Base-by-base conservation (phyloP, 805 yeast genomes). In the Brettanomyces anomalus region DNA sequence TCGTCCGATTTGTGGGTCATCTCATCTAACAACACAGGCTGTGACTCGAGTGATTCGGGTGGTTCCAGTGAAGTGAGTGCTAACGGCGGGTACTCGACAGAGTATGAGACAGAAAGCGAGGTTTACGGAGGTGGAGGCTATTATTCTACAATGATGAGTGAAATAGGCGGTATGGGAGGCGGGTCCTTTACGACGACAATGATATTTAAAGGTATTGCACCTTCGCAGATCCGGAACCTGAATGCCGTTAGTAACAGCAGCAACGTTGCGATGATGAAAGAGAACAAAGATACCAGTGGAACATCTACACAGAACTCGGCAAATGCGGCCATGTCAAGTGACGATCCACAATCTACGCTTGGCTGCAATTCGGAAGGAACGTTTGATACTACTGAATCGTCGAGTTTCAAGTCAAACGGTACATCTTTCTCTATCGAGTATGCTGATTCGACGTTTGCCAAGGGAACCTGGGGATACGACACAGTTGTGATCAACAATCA, bases 1-100 rank as follows among this genome's bases (percentile, higher is more conserved):
- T 81, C 88, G 0, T 72, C 85, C 0, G 90, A 83, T 56, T 61
- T 84, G 18, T 81, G 86, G 85, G 75, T 81, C 18, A 67, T 74
- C 46, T 65, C 69, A 21, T 56, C 71, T 2, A 52, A 61, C 35
- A 77, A 76, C 51, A 71, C 80, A 2, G 71, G 34, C 4, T 37
- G 40, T 17, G 8, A 14, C 31, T 10, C 15, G 13, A 20, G 39
- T n/a, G 15, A 14, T 13, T 11, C 17, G 10, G 40, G 33, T 15
- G 34, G n/a, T 6, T n/a, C 18, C 13, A 16, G 34, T n/a, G 18
- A 14, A n/a, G 18, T 16, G 15, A 32, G 18, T n/a, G 18, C 34
- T 32, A 6, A n/a, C 7, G 34, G 34, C 7, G 34, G 34, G 13
- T 32, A 32, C 3, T n/a, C 34, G n/a, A 32, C 34, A 7, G 34